phyloP scores from a whole-genome alignment of 176 grass and related monocot genomes.

The Eragrostis nindensis region DNA sequence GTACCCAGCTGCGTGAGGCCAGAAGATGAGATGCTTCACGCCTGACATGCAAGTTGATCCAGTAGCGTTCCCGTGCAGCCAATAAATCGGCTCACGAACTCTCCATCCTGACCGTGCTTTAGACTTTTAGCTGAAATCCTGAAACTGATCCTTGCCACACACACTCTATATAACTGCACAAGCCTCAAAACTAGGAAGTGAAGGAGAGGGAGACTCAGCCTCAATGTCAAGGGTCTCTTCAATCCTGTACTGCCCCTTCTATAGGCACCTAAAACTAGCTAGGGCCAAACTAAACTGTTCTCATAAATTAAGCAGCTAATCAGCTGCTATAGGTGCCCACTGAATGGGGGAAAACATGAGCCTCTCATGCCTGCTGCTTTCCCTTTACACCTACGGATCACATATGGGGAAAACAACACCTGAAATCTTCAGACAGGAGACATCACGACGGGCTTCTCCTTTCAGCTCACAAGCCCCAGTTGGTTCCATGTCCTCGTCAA shows the following conservation, averaged over 20 bases:
- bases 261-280: not conserved
- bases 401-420: conserved; percentile 13
- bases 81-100: conserved; percentile 17
- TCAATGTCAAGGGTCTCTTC: not conserved
- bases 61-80: not conserved
- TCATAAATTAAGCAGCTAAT: not conserved
- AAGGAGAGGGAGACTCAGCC: not conserved
- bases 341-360: not conserved
- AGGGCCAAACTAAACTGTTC: too few species aligned
- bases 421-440: not conserved
- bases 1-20: not conserved
- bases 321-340: not conserved
- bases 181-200: not conserved
- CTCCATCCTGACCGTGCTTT: not conserved
- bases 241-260: too few species aligned
- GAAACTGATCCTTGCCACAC: not conserved
- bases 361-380: conserved; percentile 23
- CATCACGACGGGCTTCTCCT: conserved; percentile 23
- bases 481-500: conserved; percentile 31
- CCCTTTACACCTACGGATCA: conserved; percentile 45
- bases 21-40: too few species aligned
- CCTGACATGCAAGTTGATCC: not conserved
- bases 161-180: not conserved
- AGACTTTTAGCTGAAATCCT: not conserved
- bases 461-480: conserved; percentile 24